These are phyloP conservation scores for Straminergon stramineum DNA, from an alignment of 225 moss, liverwort and hornwort species.

Conservation along the genomic window DNA sequence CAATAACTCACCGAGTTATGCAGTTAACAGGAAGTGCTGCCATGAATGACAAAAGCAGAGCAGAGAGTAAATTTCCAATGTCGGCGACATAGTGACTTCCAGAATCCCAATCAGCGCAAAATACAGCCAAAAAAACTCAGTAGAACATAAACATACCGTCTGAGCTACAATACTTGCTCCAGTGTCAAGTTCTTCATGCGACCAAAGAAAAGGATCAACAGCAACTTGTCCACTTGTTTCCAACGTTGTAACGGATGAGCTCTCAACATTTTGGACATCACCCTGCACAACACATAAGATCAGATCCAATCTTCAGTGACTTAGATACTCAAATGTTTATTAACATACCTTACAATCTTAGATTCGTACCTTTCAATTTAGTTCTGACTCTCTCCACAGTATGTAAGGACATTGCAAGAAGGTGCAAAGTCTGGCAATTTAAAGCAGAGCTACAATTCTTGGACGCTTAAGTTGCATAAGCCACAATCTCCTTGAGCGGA, in stretches of 20 bases:
- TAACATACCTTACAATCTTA: not conserved
- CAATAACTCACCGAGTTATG: not conserved
- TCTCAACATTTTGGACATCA: not conserved
- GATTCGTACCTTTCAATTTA: not conserved
- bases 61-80: not conserved
- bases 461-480: not conserved
- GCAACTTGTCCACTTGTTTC: constrained; percentile 3
- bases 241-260: not conserved
- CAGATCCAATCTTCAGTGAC: not conserved
- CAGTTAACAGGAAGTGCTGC: not conserved
- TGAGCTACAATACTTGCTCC: not conserved
- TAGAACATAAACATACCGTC: constrained; percentile 7
- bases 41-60: not conserved
- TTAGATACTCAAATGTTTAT: not conserved
- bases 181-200: constrained; percentile 16
- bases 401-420: not conserved
- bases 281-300: not conserved
- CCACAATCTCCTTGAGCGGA: not conserved
- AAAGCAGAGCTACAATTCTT: not conserved
- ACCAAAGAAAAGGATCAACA: constrained; percentile 35
- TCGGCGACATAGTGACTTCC: not conserved
- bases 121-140: not conserved
- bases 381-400: not conserved
- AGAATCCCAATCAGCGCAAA: not conserved
- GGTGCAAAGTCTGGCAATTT: not conserved